Conservation (phyloP, 2,329 filamentous ascomycete species). For the Colletotrichum sublineola region DNA sequence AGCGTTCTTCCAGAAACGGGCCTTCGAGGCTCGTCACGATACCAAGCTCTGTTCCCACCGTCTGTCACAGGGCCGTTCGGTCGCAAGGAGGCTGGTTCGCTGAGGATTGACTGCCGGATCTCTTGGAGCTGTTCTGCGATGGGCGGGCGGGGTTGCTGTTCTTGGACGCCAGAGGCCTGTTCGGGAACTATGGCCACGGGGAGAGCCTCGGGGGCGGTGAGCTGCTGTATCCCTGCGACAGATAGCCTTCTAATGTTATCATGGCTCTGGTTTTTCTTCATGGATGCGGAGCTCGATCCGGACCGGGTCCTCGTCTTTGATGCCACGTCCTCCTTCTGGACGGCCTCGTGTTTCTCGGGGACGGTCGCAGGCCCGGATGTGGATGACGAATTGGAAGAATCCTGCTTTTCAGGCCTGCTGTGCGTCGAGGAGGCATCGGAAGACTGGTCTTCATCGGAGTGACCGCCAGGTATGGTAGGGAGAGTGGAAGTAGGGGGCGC, state of each 20-base stretch:
- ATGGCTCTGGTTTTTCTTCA: conserved; percentile 49
- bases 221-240: conserved; percentile 69
- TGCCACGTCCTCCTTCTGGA: conserved; percentile 16
- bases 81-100: conserved; percentile 47
- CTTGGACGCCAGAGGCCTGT: conserved; percentile 56
- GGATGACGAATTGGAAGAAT: conserved; percentile 29
- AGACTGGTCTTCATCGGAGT: conserved; percentile 41
- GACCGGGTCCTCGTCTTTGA: conserved; percentile 17
- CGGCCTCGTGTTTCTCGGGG: conserved; percentile 15
- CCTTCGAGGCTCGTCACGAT: conserved; percentile 51
- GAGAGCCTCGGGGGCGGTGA: conserved; percentile 70
- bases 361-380: conserved; percentile 35
- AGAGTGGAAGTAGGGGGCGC: conserved; percentile 41
- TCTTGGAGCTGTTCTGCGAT: conserved; percentile 51
- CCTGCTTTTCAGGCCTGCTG: conserved; percentile 30
- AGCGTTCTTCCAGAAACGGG: conserved; percentile 58
- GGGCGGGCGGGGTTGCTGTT: conserved; percentile 50
- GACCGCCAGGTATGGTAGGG: conserved; percentile 38
- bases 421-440: conserved; percentile 39
- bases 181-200: conserved; percentile 63
- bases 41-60: conserved; percentile 44
- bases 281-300: conserved; percentile 38
- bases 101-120: conserved; percentile 48
- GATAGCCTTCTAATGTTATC: conserved; percentile 68
- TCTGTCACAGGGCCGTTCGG: conserved; percentile 48